Evolutionary conservation across 441 rosid genomes (phyloP).

Genomic region (Corymbia citriodora): DNA sequence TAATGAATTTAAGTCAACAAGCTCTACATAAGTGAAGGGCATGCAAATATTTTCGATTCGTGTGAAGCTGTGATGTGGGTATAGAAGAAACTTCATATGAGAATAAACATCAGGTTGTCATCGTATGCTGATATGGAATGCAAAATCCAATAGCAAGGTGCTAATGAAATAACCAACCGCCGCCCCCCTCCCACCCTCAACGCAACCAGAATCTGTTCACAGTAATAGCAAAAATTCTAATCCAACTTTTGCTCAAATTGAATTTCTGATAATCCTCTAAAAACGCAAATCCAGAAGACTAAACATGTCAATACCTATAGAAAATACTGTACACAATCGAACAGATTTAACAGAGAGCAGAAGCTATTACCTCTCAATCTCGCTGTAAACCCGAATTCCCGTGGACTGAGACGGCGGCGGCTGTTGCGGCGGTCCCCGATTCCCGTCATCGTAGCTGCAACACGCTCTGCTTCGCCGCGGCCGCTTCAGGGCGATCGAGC

Average conservation of each 20-base stretch:
- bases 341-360: not conserved
- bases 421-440: slow-evolving; percentile 25
- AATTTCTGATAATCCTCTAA: not conserved
- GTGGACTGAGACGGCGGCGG: slow-evolving; percentile 16
- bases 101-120: not conserved
- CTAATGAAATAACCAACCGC: no score
- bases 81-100: not conserved
- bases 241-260: not conserved
- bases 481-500: not conserved
- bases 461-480: slow-evolving; percentile 12
- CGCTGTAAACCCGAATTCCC: slow-evolving; percentile 64
- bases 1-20: not conserved
- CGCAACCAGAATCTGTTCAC: not conserved
- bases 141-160: not conserved
- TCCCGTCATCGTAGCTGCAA: slow-evolving; percentile 30
- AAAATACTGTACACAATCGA: not conserved
- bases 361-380: slow-evolving; percentile 66
- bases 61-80: not conserved
- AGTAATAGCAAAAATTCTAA: not conserved
- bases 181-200: not conserved
- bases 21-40: not conserved
- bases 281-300: not conserved
- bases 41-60: not conserved
- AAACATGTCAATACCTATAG: not conserved
- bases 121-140: not conserved